A percentile compares a stretch with the other conserved stretches of the same genome.
phyloP scores from a whole-genome alignment of 495 filamentous ascomycete genomes.

The Neurospora sp. region DNA sequence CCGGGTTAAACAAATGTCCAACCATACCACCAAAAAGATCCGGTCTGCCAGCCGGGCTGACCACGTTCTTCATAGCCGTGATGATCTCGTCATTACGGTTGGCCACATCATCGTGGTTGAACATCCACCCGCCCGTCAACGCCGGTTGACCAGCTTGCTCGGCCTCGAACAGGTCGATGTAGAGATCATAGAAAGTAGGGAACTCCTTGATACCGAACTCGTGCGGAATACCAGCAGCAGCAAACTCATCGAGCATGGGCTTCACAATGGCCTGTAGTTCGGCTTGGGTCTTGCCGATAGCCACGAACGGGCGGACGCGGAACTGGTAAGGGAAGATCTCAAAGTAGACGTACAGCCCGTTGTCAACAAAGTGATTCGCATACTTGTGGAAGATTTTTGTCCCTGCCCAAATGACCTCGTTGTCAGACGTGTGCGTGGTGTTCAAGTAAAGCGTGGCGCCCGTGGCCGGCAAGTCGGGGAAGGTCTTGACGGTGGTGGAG shows the following conservation, averaged over 20 bases:
- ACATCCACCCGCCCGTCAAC: slow-evolving; percentile 30
- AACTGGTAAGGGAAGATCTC: slow-evolving; percentile 18
- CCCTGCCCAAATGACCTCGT: slow-evolving; percentile 33
- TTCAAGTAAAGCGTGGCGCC: slow-evolving; percentile 22
- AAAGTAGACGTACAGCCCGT: slow-evolving; percentile 35
- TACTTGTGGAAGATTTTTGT: slow-evolving; percentile 35
- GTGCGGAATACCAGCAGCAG: slow-evolving; percentile 13
- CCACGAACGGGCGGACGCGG: slow-evolving; percentile 26
- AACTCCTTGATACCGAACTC: slow-evolving; percentile 15
- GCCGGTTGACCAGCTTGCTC: slow-evolving; percentile 11
- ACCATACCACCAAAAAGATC: slow-evolving; percentile 15
- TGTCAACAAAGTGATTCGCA: slow-evolving; percentile 30
- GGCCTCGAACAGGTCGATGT: slow-evolving; percentile 29
- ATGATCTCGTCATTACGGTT: slow-evolving; percentile 26
- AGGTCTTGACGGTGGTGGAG: slow-evolving; percentile 39
- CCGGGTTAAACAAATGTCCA: slow-evolving; percentile 35
- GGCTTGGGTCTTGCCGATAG: slow-evolving; percentile 18
- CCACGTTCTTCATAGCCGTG: slow-evolving; percentile 22
- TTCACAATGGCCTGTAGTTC: slow-evolving; percentile 22
- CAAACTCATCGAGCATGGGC: slow-evolving; percentile 29
- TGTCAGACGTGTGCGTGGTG: slow-evolving; percentile 20
- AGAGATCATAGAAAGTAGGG: slow-evolving; percentile 31
- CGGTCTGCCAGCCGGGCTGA: slow-evolving; percentile 4
- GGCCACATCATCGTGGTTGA: slow-evolving; percentile 26
- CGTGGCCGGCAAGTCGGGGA: slow-evolving; percentile 22